phyloP scores from a whole-genome alignment of 352 stramenopile genomes.

The Peronospora tabacina region DNA sequence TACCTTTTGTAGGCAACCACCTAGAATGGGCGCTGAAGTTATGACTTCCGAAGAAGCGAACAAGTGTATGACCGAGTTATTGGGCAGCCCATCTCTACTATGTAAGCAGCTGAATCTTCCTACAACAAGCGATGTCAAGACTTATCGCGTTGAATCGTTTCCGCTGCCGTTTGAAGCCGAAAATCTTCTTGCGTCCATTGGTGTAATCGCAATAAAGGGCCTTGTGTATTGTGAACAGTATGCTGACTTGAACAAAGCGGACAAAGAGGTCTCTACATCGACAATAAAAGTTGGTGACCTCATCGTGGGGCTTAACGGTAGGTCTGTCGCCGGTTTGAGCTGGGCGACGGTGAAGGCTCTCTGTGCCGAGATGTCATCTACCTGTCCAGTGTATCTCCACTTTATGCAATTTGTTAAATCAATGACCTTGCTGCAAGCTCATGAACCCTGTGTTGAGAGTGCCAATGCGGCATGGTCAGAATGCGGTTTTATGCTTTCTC shows the following conservation, averaged over 20 bases:
- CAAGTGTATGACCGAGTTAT: slow-evolving; percentile 20
- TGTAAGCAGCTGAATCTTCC: slow-evolving; percentile 22
- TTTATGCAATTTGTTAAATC: slow-evolving; percentile 26
- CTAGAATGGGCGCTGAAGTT: neutral
- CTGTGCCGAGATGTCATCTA: slow-evolving; percentile 26
- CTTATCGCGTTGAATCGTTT: slow-evolving; percentile 25
- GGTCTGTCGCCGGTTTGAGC: slow-evolving; percentile 32
- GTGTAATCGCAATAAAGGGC: slow-evolving; percentile 34
- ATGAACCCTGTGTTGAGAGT: slow-evolving; percentile 49
- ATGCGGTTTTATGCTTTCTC: slow-evolving; percentile 40
- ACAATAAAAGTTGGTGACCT: slow-evolving; percentile 39
- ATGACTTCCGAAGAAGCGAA: slow-evolving; percentile 11
- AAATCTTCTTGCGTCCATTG: slow-evolving; percentile 32
- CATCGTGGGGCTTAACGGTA: slow-evolving; percentile 62
- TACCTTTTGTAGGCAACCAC: slow-evolving; percentile 42
- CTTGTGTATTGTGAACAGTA: slow-evolving; percentile 30
- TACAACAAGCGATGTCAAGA: slow-evolving; percentile 29
- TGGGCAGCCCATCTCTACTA: slow-evolving; percentile 22
- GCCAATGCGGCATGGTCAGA: slow-evolving; percentile 62
- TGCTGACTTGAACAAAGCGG: slow-evolving; percentile 1
- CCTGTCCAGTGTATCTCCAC: slow-evolving; percentile 42
- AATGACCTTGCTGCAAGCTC: slow-evolving; percentile 35
- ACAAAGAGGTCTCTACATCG: slow-evolving; percentile 1
- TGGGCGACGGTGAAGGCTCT: slow-evolving; percentile 40
- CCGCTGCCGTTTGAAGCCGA: slow-evolving; percentile 37